Base-by-base conservation (phyloP, 2,329 filamentous ascomycete genomes). In the Trichoderma pleuroti region DNA sequence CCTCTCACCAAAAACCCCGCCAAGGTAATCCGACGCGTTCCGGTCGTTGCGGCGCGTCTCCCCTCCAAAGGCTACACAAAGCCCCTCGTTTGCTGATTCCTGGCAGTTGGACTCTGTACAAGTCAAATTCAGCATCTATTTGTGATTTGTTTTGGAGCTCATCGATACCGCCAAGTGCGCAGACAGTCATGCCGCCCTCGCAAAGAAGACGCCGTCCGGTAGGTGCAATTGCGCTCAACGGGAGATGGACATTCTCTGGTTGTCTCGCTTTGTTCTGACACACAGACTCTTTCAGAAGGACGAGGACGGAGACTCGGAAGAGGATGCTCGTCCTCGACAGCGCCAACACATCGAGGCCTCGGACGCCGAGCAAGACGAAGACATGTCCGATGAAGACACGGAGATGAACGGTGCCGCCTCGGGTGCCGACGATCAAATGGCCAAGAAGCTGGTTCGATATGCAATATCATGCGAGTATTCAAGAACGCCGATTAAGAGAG, bases 401-500 rank as follows among this genome's bases (percentile, higher is more conserved):
- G 76, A 77, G n/a, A 60, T 26, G 56, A 68, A 34, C 30, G 56
- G 66, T 26, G 39, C 39, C 9, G 79, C 77, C 24, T 79, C 78
- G n/a, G 82, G 77, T 36, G 82, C 80, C 49, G 84, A 86, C 42
- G 81, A 85, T 5, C 86, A 88, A 73, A 79, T 90, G 39, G 85
- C 88, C 42, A 91, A 90, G 80, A 91, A 90, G 76, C 79, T 92
- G n/a, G 85, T 92, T n/a, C 86, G 90, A 67, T 91, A 91, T 74
- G 89, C 88, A 4, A 78, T 92, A 28, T 87, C 89, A 5, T 91
- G 89, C 79, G 90, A 92, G 76, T 90, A 86, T 72, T 86, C 88
- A 11, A 83, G 90, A 66, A 84, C 85, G 49, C 83, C 86, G 1
- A 90, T 92, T 59, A 84, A 84, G 66, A 82, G 90, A 74, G 85